Evolutionary conservation across 2,329 filamentous ascomycete genomes (phyloP).

Genomic region (Neopestalotiopsis clavispora): DNA sequence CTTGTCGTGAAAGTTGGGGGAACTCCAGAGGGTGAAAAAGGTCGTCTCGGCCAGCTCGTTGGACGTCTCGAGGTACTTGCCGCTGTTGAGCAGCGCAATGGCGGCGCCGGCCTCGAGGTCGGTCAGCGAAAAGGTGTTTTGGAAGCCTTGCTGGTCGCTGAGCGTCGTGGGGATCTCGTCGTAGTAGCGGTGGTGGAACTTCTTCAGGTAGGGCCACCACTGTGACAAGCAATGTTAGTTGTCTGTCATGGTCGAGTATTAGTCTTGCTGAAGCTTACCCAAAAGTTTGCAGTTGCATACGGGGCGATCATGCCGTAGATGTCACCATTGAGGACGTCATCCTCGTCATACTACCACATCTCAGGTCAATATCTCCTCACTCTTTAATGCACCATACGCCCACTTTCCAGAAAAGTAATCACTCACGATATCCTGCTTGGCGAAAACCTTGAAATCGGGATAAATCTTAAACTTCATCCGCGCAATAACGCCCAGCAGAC

Average conservation of each 20-base stretch:
- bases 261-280: conserved; percentile 37
- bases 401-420: neutral
- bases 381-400: too few relatives aligned
- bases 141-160: conserved; percentile 52
- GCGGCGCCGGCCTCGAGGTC: conserved; percentile 47
- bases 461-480: conserved; percentile 55
- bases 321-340: conserved; percentile 53
- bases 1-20: conserved; percentile 58
- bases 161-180: conserved; percentile 46
- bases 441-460: conserved; percentile 56
- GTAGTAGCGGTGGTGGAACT: conserved; percentile 60
- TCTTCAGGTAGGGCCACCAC: conserved; percentile 57
- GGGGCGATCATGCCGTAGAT: conserved; percentile 55
- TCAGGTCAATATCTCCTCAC: neutral
- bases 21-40: conserved; percentile 54
- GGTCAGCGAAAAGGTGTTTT: conserved; percentile 56
- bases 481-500: conserved; percentile 52
- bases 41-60: conserved; percentile 55
- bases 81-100: conserved; percentile 48
- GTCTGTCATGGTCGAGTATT: neutral
- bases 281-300: conserved; percentile 56
- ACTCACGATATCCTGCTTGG: conserved; percentile 47
- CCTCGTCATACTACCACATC: conserved; percentile 42
- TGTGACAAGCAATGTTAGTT: conserved; percentile 23
- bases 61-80: conserved; percentile 50